These are phyloP conservation scores for Monascus ruber DNA, from an alignment of 2,329 filamentous ascomycete genomes.

Conservation along the genomic window DNA sequence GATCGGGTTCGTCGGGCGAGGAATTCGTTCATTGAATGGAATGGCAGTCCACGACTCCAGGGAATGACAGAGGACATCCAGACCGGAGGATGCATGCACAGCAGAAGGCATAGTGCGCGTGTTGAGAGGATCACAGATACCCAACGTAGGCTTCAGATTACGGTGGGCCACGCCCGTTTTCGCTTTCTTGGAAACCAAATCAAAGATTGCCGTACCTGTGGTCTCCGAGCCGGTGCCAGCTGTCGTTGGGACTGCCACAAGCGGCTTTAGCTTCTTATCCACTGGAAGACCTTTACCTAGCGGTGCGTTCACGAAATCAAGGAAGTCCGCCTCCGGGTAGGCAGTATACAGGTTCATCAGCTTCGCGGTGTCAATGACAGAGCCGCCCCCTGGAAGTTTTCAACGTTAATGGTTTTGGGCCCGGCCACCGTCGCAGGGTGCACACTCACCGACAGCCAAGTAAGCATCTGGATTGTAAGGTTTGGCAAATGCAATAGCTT, in stretches of 20 bases:
- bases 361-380: conserved; percentile 96
- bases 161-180: conserved; percentile 96
- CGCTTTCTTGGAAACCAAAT: conserved; percentile 75
- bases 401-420: too few relatives aligned
- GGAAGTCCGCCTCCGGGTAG: conserved; percentile 84
- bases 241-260: conserved; percentile 76
- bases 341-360: conserved; percentile 94
- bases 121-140: conserved; percentile 78
- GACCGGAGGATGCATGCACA: conserved; percentile 80
- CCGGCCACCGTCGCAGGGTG: too few relatives aligned
- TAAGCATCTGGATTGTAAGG: conserved; percentile 76
- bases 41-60: conserved; percentile 98
- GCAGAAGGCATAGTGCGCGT: conserved; percentile 92
- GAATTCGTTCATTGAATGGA: conserved; percentile 75
- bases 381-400: conserved; percentile 50
- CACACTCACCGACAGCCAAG: conserved; percentile 61
- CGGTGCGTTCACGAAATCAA: conserved; percentile 96
- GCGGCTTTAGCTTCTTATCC: conserved; percentile 56
- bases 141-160: conserved; percentile 87
- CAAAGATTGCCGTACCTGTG: conserved; percentile 95
- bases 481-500: conserved; percentile 79
- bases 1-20: conserved; percentile 79
- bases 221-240: conserved; percentile 87
- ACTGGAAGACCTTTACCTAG: conserved; percentile 74
- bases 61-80: conserved; percentile 91